Base-by-base conservation (phyloP, 2,329 filamentous ascomycete species). In the Furcasterigmium sp. region DNA sequence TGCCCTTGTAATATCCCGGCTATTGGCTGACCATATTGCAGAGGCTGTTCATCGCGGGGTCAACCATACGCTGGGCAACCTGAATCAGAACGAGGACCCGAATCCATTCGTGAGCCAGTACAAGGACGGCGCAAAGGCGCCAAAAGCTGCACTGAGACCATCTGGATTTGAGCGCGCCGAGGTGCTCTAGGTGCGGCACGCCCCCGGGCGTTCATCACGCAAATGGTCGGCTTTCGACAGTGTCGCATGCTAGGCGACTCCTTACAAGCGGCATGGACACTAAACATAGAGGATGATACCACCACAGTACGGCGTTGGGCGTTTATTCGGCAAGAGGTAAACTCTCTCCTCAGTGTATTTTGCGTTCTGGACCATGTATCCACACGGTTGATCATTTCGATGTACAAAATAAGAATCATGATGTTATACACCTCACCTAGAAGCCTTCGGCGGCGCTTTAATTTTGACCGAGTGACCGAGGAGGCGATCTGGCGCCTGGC, bases 31-130 rank as follows among this genome's bases (percentile, higher is more conserved):
- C 38, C n/a, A 23, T 35, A 54, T 54, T 4, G 60, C 65, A 58
- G 90, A 95, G 64, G 87, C 87, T 4, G 87, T 87, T 61, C 90
- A 95, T 59, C 78, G 93, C 26, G 93, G 95, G 58, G 91, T 97
- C 54, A 97, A 98, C 67, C 93, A 98, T 62, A 97, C 93, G 0
- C 68, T 98, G 34, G 82, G 86, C 41, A 97, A 97, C 60, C 72
- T 98, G 46, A 73, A 95, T 53, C 89, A 93, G 60, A 82, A 80
- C 41, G 75, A 82, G 26, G 93, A 98, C 58, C 91, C 91, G 2
- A 98, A 98, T 58, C 93, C 93, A 3, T 98, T 93, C 58, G 84
- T 88, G 37, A 87, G 83, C 62, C 76, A 82, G 54, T 96, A 91
- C 70, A 88, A 86, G 64, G 80, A 89, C 49, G 69, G 71, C 13